Evolutionary conservation across 2,329 filamentous ascomycete species (phyloP).

Genomic region (Trematosphaeria pertusa): DNA sequence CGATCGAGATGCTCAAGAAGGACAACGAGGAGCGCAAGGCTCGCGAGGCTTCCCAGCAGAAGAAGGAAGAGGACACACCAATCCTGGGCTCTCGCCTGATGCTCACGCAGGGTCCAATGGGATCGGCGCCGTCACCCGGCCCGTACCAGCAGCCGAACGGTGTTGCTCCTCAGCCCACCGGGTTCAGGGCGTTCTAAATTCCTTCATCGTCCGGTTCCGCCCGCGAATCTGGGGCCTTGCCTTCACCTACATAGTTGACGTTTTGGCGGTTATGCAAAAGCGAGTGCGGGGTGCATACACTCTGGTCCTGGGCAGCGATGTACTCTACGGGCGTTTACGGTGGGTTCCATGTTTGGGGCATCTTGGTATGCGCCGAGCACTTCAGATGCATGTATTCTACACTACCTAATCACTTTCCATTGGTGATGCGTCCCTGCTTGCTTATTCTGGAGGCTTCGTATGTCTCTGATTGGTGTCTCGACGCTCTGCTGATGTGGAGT

Average conservation of each 20-base stretch:
- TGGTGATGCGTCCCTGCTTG: not conserved
- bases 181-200: constrained; percentile 49
- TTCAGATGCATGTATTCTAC: constrained; percentile 34
- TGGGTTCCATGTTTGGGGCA: constrained; percentile 23
- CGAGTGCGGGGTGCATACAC: constrained; percentile 20
- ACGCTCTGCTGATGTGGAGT: not conserved
- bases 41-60: constrained; percentile 75
- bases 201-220: too few relatives aligned
- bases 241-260: constrained; percentile 2
- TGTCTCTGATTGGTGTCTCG: too few relatives aligned
- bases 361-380: constrained; percentile 19
- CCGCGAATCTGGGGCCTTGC: too few relatives aligned
- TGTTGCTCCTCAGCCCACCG: constrained; percentile 87
- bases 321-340: constrained; percentile 41
- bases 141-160: constrained; percentile 84
- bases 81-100: constrained; percentile 92
- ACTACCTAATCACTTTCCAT: constrained; percentile 22
- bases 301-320: constrained; percentile 27
- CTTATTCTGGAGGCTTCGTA: too few relatives aligned
- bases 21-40: constrained; percentile 95
- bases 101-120: constrained; percentile 87
- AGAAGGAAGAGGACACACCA: constrained; percentile 90
- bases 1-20: constrained; percentile 84
- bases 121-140: constrained; percentile 65
- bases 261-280: constrained; percentile 35